Evolutionary conservation across 2,329 filamentous ascomycete species (phyloP), one percentile per base, ranked within the genome.

Genomic region (Curvularia verruculosa): DNA sequence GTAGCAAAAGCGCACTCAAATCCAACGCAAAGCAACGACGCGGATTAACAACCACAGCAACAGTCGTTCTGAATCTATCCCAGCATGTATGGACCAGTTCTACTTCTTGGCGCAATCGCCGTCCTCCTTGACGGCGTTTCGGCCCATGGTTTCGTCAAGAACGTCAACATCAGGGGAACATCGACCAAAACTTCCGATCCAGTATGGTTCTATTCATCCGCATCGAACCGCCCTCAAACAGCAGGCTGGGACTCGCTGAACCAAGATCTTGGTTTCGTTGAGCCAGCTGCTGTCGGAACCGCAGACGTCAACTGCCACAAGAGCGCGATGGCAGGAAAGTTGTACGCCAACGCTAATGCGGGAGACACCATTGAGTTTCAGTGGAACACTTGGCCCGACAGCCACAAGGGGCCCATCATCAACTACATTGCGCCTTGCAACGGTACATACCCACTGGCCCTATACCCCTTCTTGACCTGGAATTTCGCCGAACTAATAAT

Each of bases 221-320:
- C 69, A 7, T 64, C 60, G 44, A 56, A 43, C 6, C 52, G 64
- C n/a, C 66, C 71, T 8, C 58, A 69, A 24, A 75, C 69, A 5
- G 70, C 72, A 15, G 75, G 73, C 5, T 77, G 74, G 75, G 65
- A 71, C 31, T 53, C 73, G 1, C 47, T 72, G 40, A 77, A 77
- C 67, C 72, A 74, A 49, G 75, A 77, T 52, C 60, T 67, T 43
- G 75, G 76, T 23, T 77, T 77, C 58, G 72, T 77, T 18, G 63
- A 68, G 50, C 75, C 75, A 1, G 62, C 64, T 19, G 45, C 62
- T 10, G 66, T 70, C 13, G 58, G 59, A 31, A 61, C 66, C 26
- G 49, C 56, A 29, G 68, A 78, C 47, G 70, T 78, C 49, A 72
- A 69, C 63, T 78, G 76, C 68, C 76, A 78, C 67, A 78, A 78